Percentiles rank a stretch among this genome's conserved stretches.
Conservation (phyloP, 192 early-diverging fungal genomes). For the Rhizoclosmatium globosum region DNA sequence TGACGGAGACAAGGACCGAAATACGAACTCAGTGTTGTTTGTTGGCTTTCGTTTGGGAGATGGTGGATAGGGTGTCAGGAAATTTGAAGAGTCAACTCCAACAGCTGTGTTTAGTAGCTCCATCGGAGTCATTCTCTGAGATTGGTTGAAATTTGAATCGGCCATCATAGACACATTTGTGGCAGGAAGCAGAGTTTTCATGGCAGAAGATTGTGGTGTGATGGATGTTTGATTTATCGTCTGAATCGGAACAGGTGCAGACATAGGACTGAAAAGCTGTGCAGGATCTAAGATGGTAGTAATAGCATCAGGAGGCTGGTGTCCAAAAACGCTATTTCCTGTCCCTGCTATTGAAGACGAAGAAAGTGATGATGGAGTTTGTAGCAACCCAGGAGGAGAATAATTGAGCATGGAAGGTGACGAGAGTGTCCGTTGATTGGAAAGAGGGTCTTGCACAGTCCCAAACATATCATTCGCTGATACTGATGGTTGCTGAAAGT, state of each 20-base stretch:
- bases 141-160: no score
- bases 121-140: not conserved
- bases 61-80: no score
- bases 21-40: not conserved
- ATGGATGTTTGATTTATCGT: no score
- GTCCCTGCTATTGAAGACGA: not conserved
- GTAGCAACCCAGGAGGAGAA: not conserved
- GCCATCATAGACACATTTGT: no score
- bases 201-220: no score
- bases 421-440: no score
- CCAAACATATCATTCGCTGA: no score
- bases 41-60: not conserved
- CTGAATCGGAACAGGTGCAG: not conserved
- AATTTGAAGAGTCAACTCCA: not conserved
- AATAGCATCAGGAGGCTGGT: no score
- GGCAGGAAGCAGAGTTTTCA: no score
- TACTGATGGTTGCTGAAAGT: no score
- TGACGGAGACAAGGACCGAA: not conserved
- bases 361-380: not conserved
- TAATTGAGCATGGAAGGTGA: not conserved
- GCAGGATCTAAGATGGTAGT: not conserved
- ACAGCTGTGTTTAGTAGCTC: not conserved
- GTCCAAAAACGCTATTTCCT: conserved; percentile 3
- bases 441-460: no score
- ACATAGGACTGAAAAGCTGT: not conserved